Percentiles rank a stretch among this genome's conserved stretches.
Evolutionary conservation across 73 alveolate genomes (phyloP).

Genomic region (Effrenium voratum): DNA sequence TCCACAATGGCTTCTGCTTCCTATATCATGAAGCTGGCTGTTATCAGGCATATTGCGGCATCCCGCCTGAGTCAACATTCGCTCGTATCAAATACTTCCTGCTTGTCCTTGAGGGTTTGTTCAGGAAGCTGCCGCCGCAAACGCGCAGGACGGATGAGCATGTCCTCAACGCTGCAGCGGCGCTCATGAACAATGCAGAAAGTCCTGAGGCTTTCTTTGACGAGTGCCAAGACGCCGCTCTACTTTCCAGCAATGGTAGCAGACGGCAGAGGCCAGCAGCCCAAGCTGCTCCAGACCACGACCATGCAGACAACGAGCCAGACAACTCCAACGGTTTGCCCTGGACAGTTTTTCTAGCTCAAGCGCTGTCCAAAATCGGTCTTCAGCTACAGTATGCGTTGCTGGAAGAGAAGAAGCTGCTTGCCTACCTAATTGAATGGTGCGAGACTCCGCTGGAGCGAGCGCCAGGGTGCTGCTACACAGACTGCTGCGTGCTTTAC

Average conservation of each 20-base stretch:
- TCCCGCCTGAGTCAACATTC: conserved; percentile 29
- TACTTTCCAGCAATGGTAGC: too few relatives aligned
- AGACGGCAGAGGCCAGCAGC: too few relatives aligned
- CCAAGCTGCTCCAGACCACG: too few relatives aligned
- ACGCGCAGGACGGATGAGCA: background rate
- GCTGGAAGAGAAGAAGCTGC: conserved; percentile 1
- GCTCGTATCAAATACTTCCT: background rate
- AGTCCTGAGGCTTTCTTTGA: background rate
- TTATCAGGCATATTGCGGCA: background rate
- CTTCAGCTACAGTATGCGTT: conserved; percentile 10
- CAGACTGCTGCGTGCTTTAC: conserved; percentile 2
- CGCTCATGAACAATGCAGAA: background rate
- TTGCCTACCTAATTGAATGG: conserved; percentile 7
- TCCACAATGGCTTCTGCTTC: conserved; percentile 42
- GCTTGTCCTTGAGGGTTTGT: conserved; percentile 19
- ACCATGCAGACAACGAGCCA: too few relatives aligned
- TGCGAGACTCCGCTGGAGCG: conserved; percentile 24
- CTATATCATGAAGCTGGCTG: conserved; percentile 56
- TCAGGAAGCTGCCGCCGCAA: background rate
- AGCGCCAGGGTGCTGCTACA: background rate
- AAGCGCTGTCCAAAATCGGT: background rate
- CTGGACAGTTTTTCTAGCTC: background rate
- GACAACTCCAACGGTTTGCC: too few relatives aligned
- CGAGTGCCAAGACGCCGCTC: background rate
- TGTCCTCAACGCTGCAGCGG: background rate